A percentile compares a stretch with the other conserved stretches of the same genome.
Evolutionary conservation across 352 stramenopile species (phyloP).

Genomic region (Elongisporangium undulatum): DNA sequence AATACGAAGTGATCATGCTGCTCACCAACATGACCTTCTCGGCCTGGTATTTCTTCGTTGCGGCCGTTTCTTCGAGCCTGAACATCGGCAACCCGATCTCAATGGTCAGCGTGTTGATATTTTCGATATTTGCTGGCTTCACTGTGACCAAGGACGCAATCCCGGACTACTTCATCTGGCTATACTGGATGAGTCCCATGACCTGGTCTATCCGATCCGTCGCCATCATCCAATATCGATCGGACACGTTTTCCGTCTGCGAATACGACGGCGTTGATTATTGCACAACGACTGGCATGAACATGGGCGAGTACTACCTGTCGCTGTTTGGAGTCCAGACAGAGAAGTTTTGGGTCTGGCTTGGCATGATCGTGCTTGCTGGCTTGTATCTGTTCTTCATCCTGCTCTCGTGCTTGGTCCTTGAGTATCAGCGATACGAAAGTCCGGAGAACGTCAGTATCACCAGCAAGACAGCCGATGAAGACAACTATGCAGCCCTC

Average conservation of each 20-base stretch:
- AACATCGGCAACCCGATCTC: constrained; percentile 37
- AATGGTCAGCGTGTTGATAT: constrained; percentile 36
- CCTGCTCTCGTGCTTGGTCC: constrained; percentile 21
- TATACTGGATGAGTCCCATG: constrained; percentile 61
- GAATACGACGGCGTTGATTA: constrained; percentile 32
- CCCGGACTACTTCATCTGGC: constrained; percentile 44
- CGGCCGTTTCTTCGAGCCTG: constrained; percentile 18
- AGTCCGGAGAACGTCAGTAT: constrained; percentile 15
- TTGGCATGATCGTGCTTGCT: constrained; percentile 27
- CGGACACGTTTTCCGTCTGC: constrained; percentile 25
- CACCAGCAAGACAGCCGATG: constrained; percentile 1
- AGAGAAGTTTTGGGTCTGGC: constrained; percentile 26
- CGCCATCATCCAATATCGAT: constrained; percentile 39
- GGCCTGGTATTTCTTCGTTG: constrained; percentile 41
- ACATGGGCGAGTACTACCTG: constrained; percentile 30
- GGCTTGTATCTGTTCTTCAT: constrained; percentile 24
- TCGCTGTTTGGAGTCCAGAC: constrained; percentile 31
- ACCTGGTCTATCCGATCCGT: constrained; percentile 36
- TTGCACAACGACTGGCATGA: constrained; percentile 20
- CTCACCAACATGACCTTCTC: constrained; percentile 28
- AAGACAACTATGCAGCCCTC: constrained; percentile 5
- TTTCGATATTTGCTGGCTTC: constrained; percentile 39
- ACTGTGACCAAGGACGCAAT: constrained; percentile 41
- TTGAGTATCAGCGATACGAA: constrained; percentile 37
- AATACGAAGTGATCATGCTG: constrained; percentile 59